phyloP scores from a whole-genome alignment of 2,329 filamentous ascomycete species.

The Xylaria digitata region DNA sequence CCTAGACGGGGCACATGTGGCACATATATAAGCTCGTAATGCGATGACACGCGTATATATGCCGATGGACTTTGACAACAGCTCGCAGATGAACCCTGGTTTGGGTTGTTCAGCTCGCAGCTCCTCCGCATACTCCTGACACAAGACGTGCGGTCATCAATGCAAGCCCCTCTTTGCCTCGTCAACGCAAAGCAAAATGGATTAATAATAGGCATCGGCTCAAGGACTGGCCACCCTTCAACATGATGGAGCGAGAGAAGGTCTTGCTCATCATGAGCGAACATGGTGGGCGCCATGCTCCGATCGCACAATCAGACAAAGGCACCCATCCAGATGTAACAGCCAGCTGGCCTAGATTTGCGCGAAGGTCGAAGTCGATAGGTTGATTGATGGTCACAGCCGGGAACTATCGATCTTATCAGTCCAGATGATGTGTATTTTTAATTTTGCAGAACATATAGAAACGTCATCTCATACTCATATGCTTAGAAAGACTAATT shows the following conservation, averaged over 20 bases:
- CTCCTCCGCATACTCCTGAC: constrained; percentile 28
- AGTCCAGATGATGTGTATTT: constrained; percentile 10
- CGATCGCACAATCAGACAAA: constrained; percentile 30
- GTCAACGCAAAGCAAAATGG: constrained; percentile 5
- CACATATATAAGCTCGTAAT: constrained; percentile 25
- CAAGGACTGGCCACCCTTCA: constrained; percentile 11
- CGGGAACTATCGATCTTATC: constrained; percentile 15
- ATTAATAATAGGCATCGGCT: constrained; percentile 17
- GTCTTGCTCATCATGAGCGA: background rate
- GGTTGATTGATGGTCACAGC: constrained; percentile 11
- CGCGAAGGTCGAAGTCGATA: constrained; percentile 15
- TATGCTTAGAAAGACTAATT: background rate
- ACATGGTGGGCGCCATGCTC: constrained; percentile 26
- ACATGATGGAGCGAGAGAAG: constrained; percentile 1
- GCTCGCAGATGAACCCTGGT: constrained; percentile 24
- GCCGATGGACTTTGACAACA: constrained; percentile 28
- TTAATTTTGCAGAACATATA: background rate
- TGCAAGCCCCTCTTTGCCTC: constrained; percentile 28
- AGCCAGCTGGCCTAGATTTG: constrained; percentile 9
- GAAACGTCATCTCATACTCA: background rate
- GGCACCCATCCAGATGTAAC: constrained; percentile 18
- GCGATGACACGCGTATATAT: constrained; percentile 25
- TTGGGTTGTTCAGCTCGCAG: constrained; percentile 27
- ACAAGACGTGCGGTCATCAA: constrained; percentile 27
- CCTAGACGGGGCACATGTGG: constrained; percentile 7